These are phyloP conservation scores for Austroboletus rostrupii DNA, from an alignment of 1,284 basidiomycete species.

Conservation along the genomic window DNA sequence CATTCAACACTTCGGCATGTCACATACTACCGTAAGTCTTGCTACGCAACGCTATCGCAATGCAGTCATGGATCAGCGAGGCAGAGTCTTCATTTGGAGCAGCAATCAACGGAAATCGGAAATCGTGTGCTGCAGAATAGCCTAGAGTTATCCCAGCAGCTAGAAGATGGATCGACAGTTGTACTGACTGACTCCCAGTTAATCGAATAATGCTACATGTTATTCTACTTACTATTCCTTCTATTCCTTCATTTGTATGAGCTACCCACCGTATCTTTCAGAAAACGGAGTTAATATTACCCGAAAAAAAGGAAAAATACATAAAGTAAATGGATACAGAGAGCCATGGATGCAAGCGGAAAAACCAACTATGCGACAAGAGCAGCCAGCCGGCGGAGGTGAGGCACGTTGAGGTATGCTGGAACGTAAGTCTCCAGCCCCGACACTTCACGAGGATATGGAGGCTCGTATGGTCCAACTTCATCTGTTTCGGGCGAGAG, in stretches of 20 bases:
- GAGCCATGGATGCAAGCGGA: neutral
- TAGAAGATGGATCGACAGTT: constrained; percentile 42
- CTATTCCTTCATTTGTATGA: neutral
- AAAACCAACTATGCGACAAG: constrained; percentile 57
- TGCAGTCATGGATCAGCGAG: neutral
- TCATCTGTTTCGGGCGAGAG: constrained; percentile 94
- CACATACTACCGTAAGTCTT: constrained; percentile 21
- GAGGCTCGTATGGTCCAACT: constrained; percentile 87
- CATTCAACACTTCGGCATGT: constrained; percentile 34
- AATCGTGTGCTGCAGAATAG: constrained; percentile 38
- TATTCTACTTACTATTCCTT: neutral
- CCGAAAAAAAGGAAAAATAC: constrained; percentile 11
- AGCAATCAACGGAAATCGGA: constrained; percentile 17
- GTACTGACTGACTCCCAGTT: constrained; percentile 14
- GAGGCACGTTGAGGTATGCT: constrained; percentile 81
- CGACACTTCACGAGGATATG: constrained; percentile 82
- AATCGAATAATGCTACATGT: neutral
- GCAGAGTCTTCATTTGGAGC: constrained; percentile 34
- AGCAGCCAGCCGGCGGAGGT: constrained; percentile 77
- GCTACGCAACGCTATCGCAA: neutral
- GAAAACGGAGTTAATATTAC: constrained; percentile 17
- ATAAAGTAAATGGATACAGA: constrained; percentile 19
- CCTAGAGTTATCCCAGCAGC: constrained; percentile 35
- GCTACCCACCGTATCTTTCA: neutral
- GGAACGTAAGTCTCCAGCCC: constrained; percentile 87